Evolutionary conservation across 352 stramenopile genomes (phyloP), one percentile per base, ranked within the genome.

Genomic region (Blastocystis sp.): DNA sequence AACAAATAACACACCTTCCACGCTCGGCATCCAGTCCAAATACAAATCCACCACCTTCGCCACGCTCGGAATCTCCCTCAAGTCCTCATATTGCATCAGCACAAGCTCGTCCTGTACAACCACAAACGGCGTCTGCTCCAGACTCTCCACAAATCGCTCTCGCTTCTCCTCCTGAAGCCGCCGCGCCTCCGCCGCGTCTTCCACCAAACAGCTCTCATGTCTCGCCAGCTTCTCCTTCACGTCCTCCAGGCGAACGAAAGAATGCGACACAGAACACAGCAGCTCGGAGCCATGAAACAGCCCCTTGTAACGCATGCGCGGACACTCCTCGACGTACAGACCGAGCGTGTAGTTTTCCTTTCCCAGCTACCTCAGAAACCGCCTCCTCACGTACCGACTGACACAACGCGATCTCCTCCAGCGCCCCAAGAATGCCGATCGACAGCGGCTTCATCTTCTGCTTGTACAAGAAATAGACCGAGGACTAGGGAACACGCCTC

Each of bases 381-480:
- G 2, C 9, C 21, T 21, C 44, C 44, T 9, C 9, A 49, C 16
- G 46, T 44, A 4, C 44, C 61, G 4, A 73, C 61, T 46, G 27
- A 6, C n/a, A 46, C 34, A 73, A 51, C n/a, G 42, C 61, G 44
- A 73, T 73, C 34, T 73, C 61, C 44, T 73, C 46, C 34, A 73
- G n/a, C 4, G 61, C 61, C 4, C 4, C 21, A 24, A 73, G 32
- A 40, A 73, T 73, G 6, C 61, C 61, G 18, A 73, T 32, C 29
- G 61, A 73, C 34, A 73, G n/a, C n/a, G 34, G 14, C 44, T 73
- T 78, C 29, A 61, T 29, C 6, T 27, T 11, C 11, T 9, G 16
- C 7, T 78, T 46, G 48, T 61, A 78, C 0, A 78, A n/a, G 34
- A 78, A 78, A 24, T 78, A 78, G 1, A 78, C 65, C 9, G 65